Evolutionary conservation across 257 asterid genomes (phyloP).

Genomic region (Solanum pimpinellifolium): DNA sequence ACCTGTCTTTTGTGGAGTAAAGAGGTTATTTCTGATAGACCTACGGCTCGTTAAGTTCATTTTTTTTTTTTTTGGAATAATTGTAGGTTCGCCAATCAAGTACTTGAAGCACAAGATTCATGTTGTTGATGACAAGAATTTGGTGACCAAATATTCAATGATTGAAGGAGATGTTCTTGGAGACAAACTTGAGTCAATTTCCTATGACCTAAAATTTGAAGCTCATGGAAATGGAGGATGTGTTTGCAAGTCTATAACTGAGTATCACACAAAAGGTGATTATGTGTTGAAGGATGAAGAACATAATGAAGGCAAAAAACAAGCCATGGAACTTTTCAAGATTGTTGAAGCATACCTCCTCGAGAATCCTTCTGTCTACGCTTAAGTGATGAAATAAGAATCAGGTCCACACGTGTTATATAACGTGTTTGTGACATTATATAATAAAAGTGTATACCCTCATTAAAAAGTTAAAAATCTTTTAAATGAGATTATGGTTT

Average conservation of each 20-base stretch:
- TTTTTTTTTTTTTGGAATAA: not conserved
- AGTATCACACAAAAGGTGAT: constrained; percentile 21
- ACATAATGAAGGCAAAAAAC: constrained; percentile 19
- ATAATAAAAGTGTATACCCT: not conserved
- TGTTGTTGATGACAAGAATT: constrained; percentile 10
- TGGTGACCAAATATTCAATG: constrained; percentile 12
- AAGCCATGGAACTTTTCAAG: constrained; percentile 11
- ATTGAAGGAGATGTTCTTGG: constrained; percentile 24
- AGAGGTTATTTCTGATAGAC: not conserved
- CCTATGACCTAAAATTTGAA: constrained; percentile 14
- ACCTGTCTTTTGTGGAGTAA: too few species aligned
- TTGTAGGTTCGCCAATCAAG: constrained; percentile 14
- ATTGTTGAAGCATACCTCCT: constrained; percentile 17
- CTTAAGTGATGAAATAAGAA: not conserved
- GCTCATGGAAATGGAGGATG: constrained; percentile 19
- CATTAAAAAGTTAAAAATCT: not conserved
- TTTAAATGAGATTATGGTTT: not conserved
- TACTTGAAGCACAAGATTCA: constrained; percentile 23
- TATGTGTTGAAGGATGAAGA: constrained; percentile 17
- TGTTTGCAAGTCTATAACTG: constrained; percentile 10
- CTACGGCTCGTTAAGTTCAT: not conserved
- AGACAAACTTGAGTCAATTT: constrained; percentile 15
- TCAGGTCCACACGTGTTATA: too few species aligned
- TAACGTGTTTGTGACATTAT: not conserved
- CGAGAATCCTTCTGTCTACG: constrained; percentile 14